Base-by-base conservation (phyloP, 257 asterid species). In the Voacanga thouarsii region DNA sequence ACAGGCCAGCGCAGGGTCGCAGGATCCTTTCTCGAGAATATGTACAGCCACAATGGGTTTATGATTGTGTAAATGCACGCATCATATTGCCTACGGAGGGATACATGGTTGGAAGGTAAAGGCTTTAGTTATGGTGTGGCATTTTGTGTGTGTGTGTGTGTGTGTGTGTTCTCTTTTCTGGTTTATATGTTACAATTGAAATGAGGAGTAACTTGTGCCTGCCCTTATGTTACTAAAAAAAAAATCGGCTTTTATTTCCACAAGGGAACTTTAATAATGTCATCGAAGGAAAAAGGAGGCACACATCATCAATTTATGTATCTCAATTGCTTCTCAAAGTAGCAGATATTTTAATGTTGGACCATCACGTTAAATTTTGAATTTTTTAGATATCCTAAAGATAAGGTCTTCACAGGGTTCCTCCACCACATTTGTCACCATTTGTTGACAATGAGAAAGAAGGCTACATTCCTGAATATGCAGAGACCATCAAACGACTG, bases 361-460 rank as follows among this genome's bases (percentile, higher is more conserved):
- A 2, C 51, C 24, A 19, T 16, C 18, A 16, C 7, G 8, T 67
- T 3, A 19, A 5, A 23, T 23, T n/a, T n/a, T 51, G 11, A 39
- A 39, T 10, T 21, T 19, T 41, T 43, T 61, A 24, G 44, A 30
- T 72, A 43, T 72, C 7, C 51, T 47, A 50, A 66, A 14, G 18
- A 7, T 8, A 60, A 70, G 41, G 26, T 77, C 64, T 76, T 78
- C 51, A 70, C 97, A 96, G 99, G 88, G 86, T 93, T 75, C 96
- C 98, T 76, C 99, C 99, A 1, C 99, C 98, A 19, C 99, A 96
- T 80, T 89, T 96, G 85, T 96, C 98, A 82, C 99, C 99, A 3
- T 96, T 96, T 84, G 95, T 96, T 61, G 97, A 96, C 88, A 96
- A 92, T 84, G 98, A 93, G 80, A 96, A 88, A 44, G 99, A 92